Evolutionary conservation across 331 rosid species (phyloP).

Genomic region (Quercus tomentella): DNA sequence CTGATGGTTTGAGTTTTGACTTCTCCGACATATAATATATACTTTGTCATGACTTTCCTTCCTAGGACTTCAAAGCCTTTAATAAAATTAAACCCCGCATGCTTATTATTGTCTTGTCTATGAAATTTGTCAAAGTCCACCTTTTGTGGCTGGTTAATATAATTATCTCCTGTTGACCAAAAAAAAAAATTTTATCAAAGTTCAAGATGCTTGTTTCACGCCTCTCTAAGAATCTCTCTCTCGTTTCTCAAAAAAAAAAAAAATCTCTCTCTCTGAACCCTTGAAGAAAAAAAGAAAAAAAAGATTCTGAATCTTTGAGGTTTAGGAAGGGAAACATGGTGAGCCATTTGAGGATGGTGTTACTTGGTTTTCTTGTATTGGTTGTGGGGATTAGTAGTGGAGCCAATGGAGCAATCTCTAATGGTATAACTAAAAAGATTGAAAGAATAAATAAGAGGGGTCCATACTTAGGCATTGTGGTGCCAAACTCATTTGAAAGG

Average conservation of each 20-base stretch:
- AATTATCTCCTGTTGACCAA: too few species aligned
- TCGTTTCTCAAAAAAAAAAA: too few species aligned
- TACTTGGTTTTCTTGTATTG: conserved; percentile 24
- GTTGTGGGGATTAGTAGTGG: conserved; percentile 21
- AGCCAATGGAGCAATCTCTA: conserved; percentile 36
- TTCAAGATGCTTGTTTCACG: not conserved
- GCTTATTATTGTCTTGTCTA: not conserved
- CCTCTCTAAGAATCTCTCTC: not conserved
- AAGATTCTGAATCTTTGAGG: not conserved
- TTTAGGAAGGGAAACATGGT: conserved; percentile 6
- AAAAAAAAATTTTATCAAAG: not conserved
- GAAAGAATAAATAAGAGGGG: conserved; percentile 35
- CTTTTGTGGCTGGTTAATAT: too few species aligned
- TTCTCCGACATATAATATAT: not conserved
- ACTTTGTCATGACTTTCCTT: not conserved
- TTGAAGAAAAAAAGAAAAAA: not conserved
- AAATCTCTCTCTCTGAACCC: not conserved
- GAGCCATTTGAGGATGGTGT: conserved; percentile 26
- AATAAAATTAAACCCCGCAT: not conserved
- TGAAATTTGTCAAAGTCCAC: not conserved
- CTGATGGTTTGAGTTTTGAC: not conserved
- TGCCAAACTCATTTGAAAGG: conserved; percentile 65
- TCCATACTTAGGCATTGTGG: conserved; percentile 70
- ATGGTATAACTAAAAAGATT: conserved; percentile 29
- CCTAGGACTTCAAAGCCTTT: not conserved